Evolutionary conservation across 1,284 basidiomycete species (phyloP).

Genomic region (Pisolithus thermaeus): DNA sequence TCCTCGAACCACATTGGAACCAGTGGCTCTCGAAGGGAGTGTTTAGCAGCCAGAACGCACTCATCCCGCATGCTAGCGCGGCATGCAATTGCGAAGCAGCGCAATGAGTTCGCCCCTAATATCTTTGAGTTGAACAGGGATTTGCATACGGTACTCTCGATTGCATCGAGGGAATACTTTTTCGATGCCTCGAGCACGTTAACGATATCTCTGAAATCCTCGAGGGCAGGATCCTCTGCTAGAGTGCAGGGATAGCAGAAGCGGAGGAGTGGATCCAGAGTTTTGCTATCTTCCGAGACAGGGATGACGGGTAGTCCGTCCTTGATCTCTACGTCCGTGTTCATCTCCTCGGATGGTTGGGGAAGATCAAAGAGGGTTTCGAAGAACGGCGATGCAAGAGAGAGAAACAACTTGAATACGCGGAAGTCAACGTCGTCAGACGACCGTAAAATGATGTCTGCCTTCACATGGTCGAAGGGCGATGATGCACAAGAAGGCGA

Average conservation of each 20-base stretch:
- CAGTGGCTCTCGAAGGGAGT: slow-evolving; percentile 12
- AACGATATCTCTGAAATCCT: slow-evolving; percentile 8
- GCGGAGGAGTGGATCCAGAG: slow-evolving; percentile 15
- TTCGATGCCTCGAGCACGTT: slow-evolving; percentile 13
- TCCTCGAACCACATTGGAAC: slow-evolving; percentile 14
- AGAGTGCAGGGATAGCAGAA: slow-evolving; percentile 24
- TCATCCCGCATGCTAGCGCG: slow-evolving; percentile 5
- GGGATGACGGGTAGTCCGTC: slow-evolving; percentile 16
- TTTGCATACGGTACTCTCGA: slow-evolving; percentile 14
- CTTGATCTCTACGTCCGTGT: slow-evolving; percentile 10
- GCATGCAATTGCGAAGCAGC: slow-evolving; percentile 16
- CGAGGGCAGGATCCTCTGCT: slow-evolving; percentile 15
- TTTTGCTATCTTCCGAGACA: slow-evolving; percentile 11
- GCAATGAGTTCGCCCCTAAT: slow-evolving; percentile 12
- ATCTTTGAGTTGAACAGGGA: slow-evolving; percentile 12
- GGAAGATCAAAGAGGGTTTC: slow-evolving; percentile 38
- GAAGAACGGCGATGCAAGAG: slow-evolving; percentile 42
- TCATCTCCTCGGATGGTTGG: slow-evolving; percentile 22
- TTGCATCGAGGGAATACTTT: slow-evolving; percentile 15
- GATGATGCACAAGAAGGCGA: background rate
- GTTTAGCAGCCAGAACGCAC: slow-evolving; percentile 13
- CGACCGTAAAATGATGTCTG: slow-evolving; percentile 40
- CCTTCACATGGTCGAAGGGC: slow-evolving; percentile 20
- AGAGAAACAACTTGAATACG: slow-evolving; percentile 39
- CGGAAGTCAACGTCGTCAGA: slow-evolving; percentile 43